A percentile compares a stretch with the other conserved stretches of the same genome.
Evolutionary conservation across 371 early-diverging fungal genomes (phyloP).

Genomic region (Apophysomyces variabilis): DNA sequence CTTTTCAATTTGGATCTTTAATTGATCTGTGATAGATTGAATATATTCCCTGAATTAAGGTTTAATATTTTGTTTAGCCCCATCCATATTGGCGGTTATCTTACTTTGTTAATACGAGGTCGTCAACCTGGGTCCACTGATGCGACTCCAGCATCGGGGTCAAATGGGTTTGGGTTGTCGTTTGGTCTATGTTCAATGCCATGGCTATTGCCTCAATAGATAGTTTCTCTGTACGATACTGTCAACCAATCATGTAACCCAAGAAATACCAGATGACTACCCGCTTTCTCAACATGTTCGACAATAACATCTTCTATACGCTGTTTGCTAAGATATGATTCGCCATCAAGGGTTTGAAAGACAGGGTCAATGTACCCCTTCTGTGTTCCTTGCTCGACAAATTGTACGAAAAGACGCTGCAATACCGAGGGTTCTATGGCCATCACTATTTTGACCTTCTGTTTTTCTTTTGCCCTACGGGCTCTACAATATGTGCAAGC

Average conservation of each 20-base stretch:
- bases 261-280: slow-evolving; percentile 6
- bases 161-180: slow-evolving; percentile 14
- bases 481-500: neutral
- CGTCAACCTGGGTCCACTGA: slow-evolving; percentile 23
- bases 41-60: slow-evolving; percentile 10
- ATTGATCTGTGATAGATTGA: neutral
- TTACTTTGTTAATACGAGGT: slow-evolving; percentile 17
- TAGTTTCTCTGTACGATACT: slow-evolving; percentile 18
- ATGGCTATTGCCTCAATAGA: slow-evolving; percentile 18
- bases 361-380: slow-evolving; percentile 18
- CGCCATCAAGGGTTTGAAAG: slow-evolving; percentile 18
- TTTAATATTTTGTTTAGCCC: neutral
- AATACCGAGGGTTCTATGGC: slow-evolving; percentile 10
- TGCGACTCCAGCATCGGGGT: slow-evolving; percentile 20
- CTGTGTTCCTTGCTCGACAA: slow-evolving; percentile 22
- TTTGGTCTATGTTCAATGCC: slow-evolving; percentile 20
- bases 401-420: slow-evolving; percentile 19
- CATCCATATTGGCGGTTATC: neutral
- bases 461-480: no score
- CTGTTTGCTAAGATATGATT: slow-evolving; percentile 11
- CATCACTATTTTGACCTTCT: neutral
- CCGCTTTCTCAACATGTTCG: slow-evolving; percentile 4
- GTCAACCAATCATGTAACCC: neutral
- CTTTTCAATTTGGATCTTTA: slow-evolving; percentile 11
- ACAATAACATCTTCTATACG: slow-evolving; percentile 13